Evolutionary conservation across 352 stramenopile genomes (phyloP).

Genomic region (Pythium vanterpoolii): DNA sequence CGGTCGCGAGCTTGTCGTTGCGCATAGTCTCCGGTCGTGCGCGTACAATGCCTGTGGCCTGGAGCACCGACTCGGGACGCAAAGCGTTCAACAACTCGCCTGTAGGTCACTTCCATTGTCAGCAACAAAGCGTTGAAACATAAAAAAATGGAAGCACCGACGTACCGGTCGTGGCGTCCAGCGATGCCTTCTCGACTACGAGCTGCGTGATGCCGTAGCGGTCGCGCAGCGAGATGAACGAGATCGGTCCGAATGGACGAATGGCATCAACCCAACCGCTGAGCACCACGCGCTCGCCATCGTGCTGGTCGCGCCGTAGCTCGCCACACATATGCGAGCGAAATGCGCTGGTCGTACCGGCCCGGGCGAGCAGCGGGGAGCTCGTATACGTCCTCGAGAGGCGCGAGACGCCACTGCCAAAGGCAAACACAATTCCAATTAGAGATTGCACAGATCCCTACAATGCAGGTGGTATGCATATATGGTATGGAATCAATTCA

Average conservation of each 20-base stretch:
- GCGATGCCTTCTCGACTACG: slow-evolving; percentile 61
- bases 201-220: slow-evolving; percentile 79
- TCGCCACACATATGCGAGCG: slow-evolving; percentile 77
- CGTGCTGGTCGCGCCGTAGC: slow-evolving; percentile 41
- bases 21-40: slow-evolving; percentile 54
- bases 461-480: neutral
- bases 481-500: neutral
- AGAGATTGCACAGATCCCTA: no score
- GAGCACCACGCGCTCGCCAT: slow-evolving; percentile 55
- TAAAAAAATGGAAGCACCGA: no score
- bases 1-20: slow-evolving; percentile 71
- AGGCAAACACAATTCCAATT: neutral
- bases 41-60: slow-evolving; percentile 58
- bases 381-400: slow-evolving; percentile 2
- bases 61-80: slow-evolving; percentile 70
- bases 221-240: slow-evolving; percentile 81
- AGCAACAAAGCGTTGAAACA: no score
- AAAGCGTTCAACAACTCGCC: slow-evolving; percentile 48
- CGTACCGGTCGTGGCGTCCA: slow-evolving; percentile 36
- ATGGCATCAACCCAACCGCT: slow-evolving; percentile 82
- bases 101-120: neutral
- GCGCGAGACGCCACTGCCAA: slow-evolving; percentile 1
- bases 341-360: slow-evolving; percentile 35
- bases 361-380: neutral
- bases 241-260: slow-evolving; percentile 70